Evolutionary conservation across 2,329 filamentous ascomycete species (phyloP).

Genomic region (Falciphora oryzae): DNA sequence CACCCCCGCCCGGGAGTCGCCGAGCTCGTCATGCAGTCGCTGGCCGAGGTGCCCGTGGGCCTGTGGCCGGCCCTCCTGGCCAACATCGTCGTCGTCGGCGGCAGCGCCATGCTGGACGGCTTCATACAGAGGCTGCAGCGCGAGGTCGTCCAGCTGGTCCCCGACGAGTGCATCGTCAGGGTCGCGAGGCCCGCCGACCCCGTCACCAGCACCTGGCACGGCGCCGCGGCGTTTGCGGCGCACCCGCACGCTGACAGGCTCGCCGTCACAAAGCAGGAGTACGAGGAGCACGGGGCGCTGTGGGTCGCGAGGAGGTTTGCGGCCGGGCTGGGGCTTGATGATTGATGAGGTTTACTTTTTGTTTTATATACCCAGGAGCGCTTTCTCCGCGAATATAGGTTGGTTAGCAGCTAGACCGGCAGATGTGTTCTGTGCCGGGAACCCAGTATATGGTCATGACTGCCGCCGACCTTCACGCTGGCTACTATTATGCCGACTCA

Average conservation of each 20-base stretch:
- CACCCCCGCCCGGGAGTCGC: constrained; percentile 65
- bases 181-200: constrained; percentile 67
- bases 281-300: constrained; percentile 74
- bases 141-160: constrained; percentile 66
- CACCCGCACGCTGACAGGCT: constrained; percentile 55
- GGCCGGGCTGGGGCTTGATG: constrained; percentile 25
- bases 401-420: too few species aligned
- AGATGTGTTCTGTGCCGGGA: too few species aligned
- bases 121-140: constrained; percentile 74
- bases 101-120: constrained; percentile 72
- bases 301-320: constrained; percentile 72
- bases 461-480: too few species aligned
- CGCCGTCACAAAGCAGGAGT: constrained; percentile 81
- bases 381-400: too few species aligned
- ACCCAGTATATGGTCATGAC: too few species aligned
- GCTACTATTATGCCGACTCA: too few species aligned
- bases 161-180: constrained; percentile 71
- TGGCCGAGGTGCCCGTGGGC: constrained; percentile 70
- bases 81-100: constrained; percentile 85
- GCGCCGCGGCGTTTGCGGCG: constrained; percentile 70
- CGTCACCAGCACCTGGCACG: constrained; percentile 76
- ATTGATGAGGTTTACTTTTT: not conserved
- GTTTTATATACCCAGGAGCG: too few species aligned
- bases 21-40: constrained; percentile 73
- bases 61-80: constrained; percentile 78